Percentiles rank a stretch among this genome's conserved stretches.
Conservation (phyloP, 2,329 filamentous ascomycete genomes). For the Xylariaceae sp. region DNA sequence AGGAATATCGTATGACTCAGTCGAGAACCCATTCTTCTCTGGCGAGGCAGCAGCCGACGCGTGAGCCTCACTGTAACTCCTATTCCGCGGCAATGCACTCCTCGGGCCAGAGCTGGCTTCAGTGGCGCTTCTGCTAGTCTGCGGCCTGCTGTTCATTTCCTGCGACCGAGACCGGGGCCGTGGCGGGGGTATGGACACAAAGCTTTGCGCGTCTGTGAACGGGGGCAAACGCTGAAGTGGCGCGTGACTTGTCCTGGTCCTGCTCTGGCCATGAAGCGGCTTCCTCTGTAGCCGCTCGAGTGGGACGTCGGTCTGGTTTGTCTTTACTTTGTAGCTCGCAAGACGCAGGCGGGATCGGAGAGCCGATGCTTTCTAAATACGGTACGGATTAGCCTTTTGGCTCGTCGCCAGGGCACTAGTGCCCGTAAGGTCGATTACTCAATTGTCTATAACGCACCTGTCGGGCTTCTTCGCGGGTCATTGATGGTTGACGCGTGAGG, state of each 20-base stretch:
- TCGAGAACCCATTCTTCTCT: conserved; percentile 1
- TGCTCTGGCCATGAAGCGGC: conserved; percentile 18
- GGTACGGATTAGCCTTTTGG: conserved; percentile 3
- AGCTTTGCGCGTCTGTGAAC: no score
- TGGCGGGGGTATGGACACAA: neutral
- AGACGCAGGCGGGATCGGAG: conserved; percentile 65
- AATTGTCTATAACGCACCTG: conserved; percentile 33
- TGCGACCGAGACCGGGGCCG: conserved; percentile 1
- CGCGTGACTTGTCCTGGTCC: neutral
- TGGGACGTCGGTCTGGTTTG: conserved; percentile 64
- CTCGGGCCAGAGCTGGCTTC: conserved; percentile 1
- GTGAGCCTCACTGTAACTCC: conserved; percentile 1
- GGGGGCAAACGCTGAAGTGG: conserved; percentile 4
- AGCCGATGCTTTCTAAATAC: conserved; percentile 57
- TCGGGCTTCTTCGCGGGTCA: conserved; percentile 51
- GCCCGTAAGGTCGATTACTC: no score
- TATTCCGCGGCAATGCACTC: conserved; percentile 1
- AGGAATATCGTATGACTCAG: neutral
- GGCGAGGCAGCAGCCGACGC: conserved; percentile 12
- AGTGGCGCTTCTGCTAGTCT: neutral
- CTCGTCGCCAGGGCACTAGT: neutral
- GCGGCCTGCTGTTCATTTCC: neutral
- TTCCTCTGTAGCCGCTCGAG: conserved; percentile 53
- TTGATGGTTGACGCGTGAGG: neutral
- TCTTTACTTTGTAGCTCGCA: conserved; percentile 71